Percentiles rank a stretch among this genome's conserved stretches.
Conservation (phyloP, 2,329 filamentous ascomycete genomes). For the Exophiala sp. region DNA sequence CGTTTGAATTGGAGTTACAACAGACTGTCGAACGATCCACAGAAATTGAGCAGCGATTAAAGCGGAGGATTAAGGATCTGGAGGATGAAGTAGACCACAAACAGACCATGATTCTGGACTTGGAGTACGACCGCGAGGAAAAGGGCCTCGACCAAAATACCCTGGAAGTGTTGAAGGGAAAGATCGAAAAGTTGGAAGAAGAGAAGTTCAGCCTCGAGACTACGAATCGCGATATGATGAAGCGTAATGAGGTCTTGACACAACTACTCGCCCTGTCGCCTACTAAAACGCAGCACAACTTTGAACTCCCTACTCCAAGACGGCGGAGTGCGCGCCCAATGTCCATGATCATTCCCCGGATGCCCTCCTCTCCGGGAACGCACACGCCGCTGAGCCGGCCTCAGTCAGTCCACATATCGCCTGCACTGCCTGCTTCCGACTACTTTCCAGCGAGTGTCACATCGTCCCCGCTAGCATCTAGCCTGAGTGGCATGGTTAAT, state of each 20-base stretch:
- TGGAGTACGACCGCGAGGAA: slow-evolving; percentile 33
- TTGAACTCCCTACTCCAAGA: slow-evolving; percentile 26
- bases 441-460: slow-evolving; percentile 14
- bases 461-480: slow-evolving; percentile 15
- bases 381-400: slow-evolving; percentile 23
- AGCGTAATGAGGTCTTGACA: slow-evolving; percentile 35
- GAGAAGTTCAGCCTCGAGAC: slow-evolving; percentile 31
- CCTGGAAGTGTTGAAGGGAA: slow-evolving; percentile 25
- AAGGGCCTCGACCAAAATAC: slow-evolving; percentile 23
- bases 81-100: slow-evolving; percentile 33
- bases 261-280: slow-evolving; percentile 36
- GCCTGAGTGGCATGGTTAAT: background rate
- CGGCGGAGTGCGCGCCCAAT: slow-evolving; percentile 29
- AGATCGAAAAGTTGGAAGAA: slow-evolving; percentile 33
- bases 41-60: slow-evolving; percentile 31
- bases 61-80: slow-evolving; percentile 32
- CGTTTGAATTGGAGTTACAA: slow-evolving; percentile 34
- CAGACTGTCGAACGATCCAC: slow-evolving; percentile 32
- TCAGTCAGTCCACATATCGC: slow-evolving; percentile 18
- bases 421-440: slow-evolving; percentile 9
- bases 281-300: slow-evolving; percentile 21
- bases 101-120: slow-evolving; percentile 31
- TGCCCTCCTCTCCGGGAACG: slow-evolving; percentile 29
- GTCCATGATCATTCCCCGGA: slow-evolving; percentile 31
- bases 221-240: slow-evolving; percentile 34